Percentiles rank a stretch among this genome's conserved stretches.
These are phyloP conservation scores for Rosa chinensis DNA, from an alignment of 306 rosid species.

Conservation along the genomic window DNA sequence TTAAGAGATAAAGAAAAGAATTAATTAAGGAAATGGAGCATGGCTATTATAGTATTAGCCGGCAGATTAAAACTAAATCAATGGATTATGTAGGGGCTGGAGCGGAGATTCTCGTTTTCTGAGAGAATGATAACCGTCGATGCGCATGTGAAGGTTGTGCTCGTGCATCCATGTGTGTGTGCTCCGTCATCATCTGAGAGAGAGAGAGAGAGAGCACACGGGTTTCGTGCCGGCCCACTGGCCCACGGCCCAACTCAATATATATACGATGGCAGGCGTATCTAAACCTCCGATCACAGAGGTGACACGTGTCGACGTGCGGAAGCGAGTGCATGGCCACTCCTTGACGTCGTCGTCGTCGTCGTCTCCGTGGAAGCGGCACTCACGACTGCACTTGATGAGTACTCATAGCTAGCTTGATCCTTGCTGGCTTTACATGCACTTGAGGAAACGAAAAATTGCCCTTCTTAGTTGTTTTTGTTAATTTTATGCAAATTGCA, in stretches of 20 bases:
- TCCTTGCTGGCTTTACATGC: not conserved
- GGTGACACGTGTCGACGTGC: constrained; percentile 9
- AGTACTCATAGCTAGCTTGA: not conserved
- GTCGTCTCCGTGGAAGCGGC: not conserved
- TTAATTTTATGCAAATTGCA: no score
- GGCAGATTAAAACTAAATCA: not conserved
- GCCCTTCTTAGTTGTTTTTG: not conserved
- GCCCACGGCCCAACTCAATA: not conserved
- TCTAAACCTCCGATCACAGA: not conserved
- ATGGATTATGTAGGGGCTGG: not conserved
- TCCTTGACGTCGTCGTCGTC: not conserved
- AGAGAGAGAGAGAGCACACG: not conserved
- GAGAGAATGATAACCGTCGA: not conserved
- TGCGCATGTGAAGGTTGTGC: not conserved
- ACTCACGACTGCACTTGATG: not conserved
- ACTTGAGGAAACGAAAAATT: not conserved
- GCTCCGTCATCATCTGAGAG: not conserved
- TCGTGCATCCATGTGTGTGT: not conserved
- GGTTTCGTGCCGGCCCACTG: constrained; percentile 3
- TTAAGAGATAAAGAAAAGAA: no score
- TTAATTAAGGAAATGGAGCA: no score
- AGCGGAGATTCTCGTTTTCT: not conserved
- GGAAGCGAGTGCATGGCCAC: not conserved
- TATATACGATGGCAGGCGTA: not conserved
- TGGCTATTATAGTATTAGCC: no score